Conservation (phyloP, 768 basidiomycete genomes). For the Auricularia heimuer region DNA sequence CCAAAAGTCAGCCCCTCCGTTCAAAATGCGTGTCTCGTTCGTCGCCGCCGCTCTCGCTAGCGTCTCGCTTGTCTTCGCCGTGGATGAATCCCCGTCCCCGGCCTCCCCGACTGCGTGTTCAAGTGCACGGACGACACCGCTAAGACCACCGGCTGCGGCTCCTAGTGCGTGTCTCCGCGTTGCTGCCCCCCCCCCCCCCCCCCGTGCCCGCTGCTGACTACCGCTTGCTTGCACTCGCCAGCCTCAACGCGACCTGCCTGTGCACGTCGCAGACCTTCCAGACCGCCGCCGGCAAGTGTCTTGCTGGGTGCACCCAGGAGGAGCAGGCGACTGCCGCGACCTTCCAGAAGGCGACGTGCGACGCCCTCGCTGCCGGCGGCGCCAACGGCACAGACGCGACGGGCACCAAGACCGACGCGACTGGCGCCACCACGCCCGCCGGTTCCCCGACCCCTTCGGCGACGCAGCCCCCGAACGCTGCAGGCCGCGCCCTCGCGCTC, state of each 20-base stretch:
- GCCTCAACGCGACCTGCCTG: slow-evolving; percentile 3
- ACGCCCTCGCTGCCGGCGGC: not conserved
- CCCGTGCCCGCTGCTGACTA: not conserved
- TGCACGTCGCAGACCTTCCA: slow-evolving; percentile 3
- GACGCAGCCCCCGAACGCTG: not conserved
- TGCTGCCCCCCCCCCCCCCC: no score
- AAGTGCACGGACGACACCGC: slow-evolving; percentile 2
- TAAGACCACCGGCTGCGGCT: not conserved
- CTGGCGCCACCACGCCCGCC: not conserved
- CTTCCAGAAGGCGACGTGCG: not conserved
- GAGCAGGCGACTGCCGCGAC: not conserved
- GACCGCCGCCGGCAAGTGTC: slow-evolving; percentile 3
- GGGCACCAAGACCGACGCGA: not conserved
- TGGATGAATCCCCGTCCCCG: not conserved
- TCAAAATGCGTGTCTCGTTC: slow-evolving; percentile 5
- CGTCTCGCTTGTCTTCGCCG: slow-evolving; percentile 3
- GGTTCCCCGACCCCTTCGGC: not conserved
- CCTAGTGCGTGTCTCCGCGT: not conserved
- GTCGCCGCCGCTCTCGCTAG: slow-evolving; percentile 2
- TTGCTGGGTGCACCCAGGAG: not conserved
- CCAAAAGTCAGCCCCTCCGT: not conserved
- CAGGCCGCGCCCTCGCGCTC: not conserved
- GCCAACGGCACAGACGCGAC: not conserved
- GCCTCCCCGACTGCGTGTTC: slow-evolving; percentile 1
- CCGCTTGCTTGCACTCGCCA: not conserved